Percentiles rank a stretch among this genome's conserved stretches.
These are phyloP conservation scores for Boletus insuetus DNA, from an alignment of 768 basidiomycete species.

Conservation along the genomic window DNA sequence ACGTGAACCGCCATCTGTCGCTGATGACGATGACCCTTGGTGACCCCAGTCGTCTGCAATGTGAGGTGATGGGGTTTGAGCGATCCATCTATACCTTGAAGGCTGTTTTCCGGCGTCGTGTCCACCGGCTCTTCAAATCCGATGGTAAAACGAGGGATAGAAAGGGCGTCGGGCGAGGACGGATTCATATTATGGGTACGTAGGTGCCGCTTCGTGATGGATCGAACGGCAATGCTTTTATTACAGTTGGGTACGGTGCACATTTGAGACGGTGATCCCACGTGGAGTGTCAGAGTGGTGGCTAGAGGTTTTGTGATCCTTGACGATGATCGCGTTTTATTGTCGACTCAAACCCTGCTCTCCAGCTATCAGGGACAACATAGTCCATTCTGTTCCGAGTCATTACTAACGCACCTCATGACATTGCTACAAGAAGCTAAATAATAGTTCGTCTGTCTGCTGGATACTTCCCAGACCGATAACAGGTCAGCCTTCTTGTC, in stretches of 20 bases:
- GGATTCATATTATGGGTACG: slow-evolving; percentile 64
- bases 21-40: slow-evolving; percentile 8
- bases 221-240: slow-evolving; percentile 75
- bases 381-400: too few relatives aligned
- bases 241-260: slow-evolving; percentile 61
- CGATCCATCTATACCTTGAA: slow-evolving; percentile 39
- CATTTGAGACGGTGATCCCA: slow-evolving; percentile 10
- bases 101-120: slow-evolving; percentile 36
- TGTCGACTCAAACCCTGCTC: too few relatives aligned
- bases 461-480: too few relatives aligned
- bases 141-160: slow-evolving; percentile 32
- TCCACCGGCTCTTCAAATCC: slow-evolving; percentile 47
- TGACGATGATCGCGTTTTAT: too few relatives aligned
- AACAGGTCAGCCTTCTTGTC: too few relatives aligned
- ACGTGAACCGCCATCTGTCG: slow-evolving; percentile 16
- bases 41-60: slow-evolving; percentile 23
- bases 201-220: slow-evolving; percentile 77
- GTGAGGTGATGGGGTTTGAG: slow-evolving; percentile 35
- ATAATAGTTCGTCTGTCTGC: too few relatives aligned
- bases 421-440: too few relatives aligned
- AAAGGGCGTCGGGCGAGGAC: slow-evolving; percentile 16
- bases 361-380: too few relatives aligned
- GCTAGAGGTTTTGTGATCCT: too few relatives aligned
- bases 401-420: too few relatives aligned
- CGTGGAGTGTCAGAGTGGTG: too few relatives aligned